Base-by-base conservation (phyloP, 2,329 filamentous ascomycete genomes). In the Fusarium stilboides region DNA sequence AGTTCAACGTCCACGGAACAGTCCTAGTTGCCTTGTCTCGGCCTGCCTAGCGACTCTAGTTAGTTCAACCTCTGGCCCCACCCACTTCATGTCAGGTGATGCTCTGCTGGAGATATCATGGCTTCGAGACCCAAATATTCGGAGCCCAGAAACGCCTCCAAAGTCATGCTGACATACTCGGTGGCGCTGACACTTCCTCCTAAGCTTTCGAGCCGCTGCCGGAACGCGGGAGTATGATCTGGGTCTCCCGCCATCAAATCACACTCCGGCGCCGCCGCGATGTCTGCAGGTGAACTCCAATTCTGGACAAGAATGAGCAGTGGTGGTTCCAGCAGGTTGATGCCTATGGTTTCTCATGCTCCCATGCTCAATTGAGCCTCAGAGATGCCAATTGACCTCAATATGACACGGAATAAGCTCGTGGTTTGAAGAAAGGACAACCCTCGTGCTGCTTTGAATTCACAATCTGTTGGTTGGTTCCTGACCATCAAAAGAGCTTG, bases 151-250 rank as follows among this genome's bases (percentile, higher is more conserved):
- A 34, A 46, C 42, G 49, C 47, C 47, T 45, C 46, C 55, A 58
- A 63, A 60, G 42, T 55, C 68, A 71, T 62, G 66, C 65, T 69
- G 62, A 60, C 57, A 70, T 55, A 36, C 46, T 47, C 49, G 28
- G 66, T 74, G 72, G 72, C 72, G 70, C 61, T 51, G 71, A 42
- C 46, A 61, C 36, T 64, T 50, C 36, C 33, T 46, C 55, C 54
- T 49, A 61, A 57, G 34, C 56, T 62, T 62, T 62, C 37, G 62
- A 69, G 59, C 58, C 63, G 60, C 54, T 60, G 59, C 58, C 68
- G 50, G 57, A 47, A 58, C 53, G 49, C 62, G 62, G 65, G 55
- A 65, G 51, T 59, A 42, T 62, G 65, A 65, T 64, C 50, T 59
- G 31, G 47, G 42, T 33, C 37, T 33, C 28, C 31, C 40, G 43